Evolutionary conservation across 2,329 filamentous ascomycete genomes (phyloP).

Genomic region (Acrocalymma vagum): DNA sequence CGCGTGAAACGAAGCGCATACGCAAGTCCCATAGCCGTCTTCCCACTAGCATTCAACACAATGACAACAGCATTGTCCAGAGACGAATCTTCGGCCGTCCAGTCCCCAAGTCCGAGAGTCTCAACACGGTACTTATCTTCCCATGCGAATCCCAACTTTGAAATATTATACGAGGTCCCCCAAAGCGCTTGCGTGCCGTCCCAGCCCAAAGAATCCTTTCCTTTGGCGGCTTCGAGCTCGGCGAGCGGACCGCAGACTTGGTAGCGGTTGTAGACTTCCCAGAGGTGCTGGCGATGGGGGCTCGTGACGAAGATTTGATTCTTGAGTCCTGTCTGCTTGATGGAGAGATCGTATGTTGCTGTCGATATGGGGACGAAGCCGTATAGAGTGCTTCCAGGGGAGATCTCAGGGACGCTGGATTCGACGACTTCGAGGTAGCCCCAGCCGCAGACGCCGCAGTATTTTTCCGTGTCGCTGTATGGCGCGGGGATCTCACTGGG

Average conservation of each 20-base stretch:
- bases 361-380: constrained; percentile 57
- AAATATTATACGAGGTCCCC: constrained; percentile 27
- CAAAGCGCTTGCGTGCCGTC: constrained; percentile 23
- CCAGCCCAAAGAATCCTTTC: constrained; percentile 25
- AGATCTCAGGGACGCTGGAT: constrained; percentile 46
- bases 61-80: constrained; percentile 23
- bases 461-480: constrained; percentile 49
- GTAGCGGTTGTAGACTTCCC: constrained; percentile 59
- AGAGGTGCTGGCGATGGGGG: constrained; percentile 45
- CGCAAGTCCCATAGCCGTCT: constrained; percentile 29
- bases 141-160: constrained; percentile 25
- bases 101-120: constrained; percentile 21
- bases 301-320: constrained; percentile 49
- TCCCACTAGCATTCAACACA: constrained; percentile 29
- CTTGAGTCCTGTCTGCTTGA: constrained; percentile 34
- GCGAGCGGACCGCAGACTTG: constrained; percentile 15
- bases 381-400: constrained; percentile 47
- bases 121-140: constrained; percentile 20
- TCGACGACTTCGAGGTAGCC: constrained; percentile 56
- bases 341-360: constrained; percentile 47
- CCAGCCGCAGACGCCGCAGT: constrained; percentile 60
- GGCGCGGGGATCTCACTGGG: constrained; percentile 46
- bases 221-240: constrained; percentile 15
- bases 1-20: constrained; percentile 23
- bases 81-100: constrained; percentile 25